Percentiles rank a stretch among this genome's conserved stretches.
Evolutionary conservation across 352 stramenopile species (phyloP).

Genomic region (Phytophthora boehmeriae): DNA sequence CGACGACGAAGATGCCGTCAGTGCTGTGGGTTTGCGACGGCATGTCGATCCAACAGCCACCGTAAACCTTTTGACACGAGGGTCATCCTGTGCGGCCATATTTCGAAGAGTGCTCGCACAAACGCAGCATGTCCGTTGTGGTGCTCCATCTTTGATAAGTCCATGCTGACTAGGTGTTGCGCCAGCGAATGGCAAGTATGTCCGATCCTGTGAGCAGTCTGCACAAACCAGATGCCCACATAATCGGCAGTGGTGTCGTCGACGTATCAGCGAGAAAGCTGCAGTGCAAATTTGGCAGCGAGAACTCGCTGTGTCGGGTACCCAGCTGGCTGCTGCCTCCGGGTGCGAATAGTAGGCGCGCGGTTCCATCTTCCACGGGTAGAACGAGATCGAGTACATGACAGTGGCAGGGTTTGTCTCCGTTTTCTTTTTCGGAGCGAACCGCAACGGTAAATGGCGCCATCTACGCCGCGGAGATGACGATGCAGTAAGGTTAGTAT

Average conservation of each 20-base stretch:
- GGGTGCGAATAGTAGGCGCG: conserved; percentile 72
- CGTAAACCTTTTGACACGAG: conserved; percentile 61
- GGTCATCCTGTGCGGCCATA: conserved; percentile 65
- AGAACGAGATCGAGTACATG: conserved; percentile 81
- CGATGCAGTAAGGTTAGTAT: conserved; percentile 7
- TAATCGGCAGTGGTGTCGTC: conserved; percentile 87
- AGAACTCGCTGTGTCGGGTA: conserved; percentile 66
- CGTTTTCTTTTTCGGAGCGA: conserved; percentile 18
- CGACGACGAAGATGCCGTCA: conserved; percentile 12
- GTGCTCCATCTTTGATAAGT: conserved; percentile 69
- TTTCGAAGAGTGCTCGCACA: conserved; percentile 68
- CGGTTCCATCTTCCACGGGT: conserved; percentile 77
- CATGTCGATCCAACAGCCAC: conserved; percentile 28
- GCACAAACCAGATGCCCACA: conserved; percentile 76
- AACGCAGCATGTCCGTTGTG: conserved; percentile 72
- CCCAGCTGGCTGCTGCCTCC: conserved; percentile 72
- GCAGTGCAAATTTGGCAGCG: conserved; percentile 68
- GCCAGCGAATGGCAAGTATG: conserved; percentile 65
- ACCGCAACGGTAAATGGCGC: conserved; percentile 12
- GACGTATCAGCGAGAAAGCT: conserved; percentile 62
- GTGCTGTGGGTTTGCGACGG: conserved; percentile 15
- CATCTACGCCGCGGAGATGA: conserved; percentile 16
- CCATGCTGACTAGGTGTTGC: conserved; percentile 57
- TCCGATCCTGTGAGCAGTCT: conserved; percentile 69
- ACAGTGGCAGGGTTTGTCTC: conserved; percentile 29